Percentiles rank a stretch among this genome's conserved stretches.
Conservation (phyloP, 148 eudicot species). For the Vaccinium macrocarpon region DNA sequence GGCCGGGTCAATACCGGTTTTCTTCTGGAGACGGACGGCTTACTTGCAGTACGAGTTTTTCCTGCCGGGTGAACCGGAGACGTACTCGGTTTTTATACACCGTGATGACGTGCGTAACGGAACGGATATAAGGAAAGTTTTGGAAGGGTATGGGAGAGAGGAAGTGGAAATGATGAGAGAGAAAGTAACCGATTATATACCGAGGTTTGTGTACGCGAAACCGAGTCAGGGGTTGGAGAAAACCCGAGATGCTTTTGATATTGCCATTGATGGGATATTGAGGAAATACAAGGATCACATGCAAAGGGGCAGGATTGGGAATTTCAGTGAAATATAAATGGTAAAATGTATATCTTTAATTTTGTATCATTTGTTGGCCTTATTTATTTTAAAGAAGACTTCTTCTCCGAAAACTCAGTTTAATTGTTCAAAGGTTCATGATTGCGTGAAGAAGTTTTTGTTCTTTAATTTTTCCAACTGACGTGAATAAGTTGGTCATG, state of each 20-base stretch:
- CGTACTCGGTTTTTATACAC: constrained; percentile 46
- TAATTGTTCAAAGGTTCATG: too few species aligned
- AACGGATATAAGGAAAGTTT: background rate
- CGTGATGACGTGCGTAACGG: background rate
- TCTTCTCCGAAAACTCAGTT: too few species aligned
- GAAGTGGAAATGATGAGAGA: background rate
- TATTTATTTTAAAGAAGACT: too few species aligned
- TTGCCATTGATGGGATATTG: background rate
- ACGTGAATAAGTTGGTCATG: too few species aligned
- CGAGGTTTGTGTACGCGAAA: background rate
- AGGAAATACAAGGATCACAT: background rate
- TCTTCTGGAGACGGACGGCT: constrained; percentile 78
- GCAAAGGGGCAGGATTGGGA: background rate
- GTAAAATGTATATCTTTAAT: background rate
- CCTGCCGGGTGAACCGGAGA: constrained; percentile 63
- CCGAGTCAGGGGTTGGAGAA: background rate
- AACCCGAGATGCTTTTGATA: background rate
- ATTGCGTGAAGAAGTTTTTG: too few species aligned
- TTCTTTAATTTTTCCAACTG: too few species aligned
- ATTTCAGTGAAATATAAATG: background rate
- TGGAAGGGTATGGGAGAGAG: background rate
- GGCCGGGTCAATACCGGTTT: constrained; percentile 37
- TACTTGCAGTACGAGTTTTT: constrained; percentile 80
- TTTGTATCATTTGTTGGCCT: too few species aligned
- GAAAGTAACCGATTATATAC: background rate